Evolutionary conservation across 129 eudicot species (phyloP).

Genomic region (Flaveria robusta): DNA sequence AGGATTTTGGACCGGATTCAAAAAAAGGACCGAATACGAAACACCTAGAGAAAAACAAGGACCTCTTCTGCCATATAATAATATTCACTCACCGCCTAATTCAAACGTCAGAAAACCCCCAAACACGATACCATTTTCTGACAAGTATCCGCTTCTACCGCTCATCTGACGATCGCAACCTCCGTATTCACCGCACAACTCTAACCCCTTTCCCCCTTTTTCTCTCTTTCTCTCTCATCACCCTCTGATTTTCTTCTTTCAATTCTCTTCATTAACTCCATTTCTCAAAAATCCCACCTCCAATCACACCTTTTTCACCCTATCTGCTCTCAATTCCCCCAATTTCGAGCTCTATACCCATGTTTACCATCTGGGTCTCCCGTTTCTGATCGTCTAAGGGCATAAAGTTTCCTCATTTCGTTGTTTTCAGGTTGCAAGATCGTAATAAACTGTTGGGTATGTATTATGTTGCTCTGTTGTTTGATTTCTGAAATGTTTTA

Average conservation of each 20-base stretch:
- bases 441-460: not conserved
- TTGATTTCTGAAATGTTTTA: not conserved
- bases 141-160: constrained; percentile 41
- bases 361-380: constrained; percentile 22
- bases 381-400: constrained; percentile 3
- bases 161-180: constrained; percentile 27
- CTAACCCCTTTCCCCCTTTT: constrained; percentile 18
- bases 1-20: too few relatives aligned
- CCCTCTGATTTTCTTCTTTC: not conserved
- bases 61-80: not conserved
- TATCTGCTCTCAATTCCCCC: constrained; percentile 5
- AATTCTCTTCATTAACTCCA: not conserved
- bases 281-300: not conserved
- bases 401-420: not conserved
- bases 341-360: not conserved
- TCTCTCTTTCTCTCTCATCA: not conserved
- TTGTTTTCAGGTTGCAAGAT: not conserved
- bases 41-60: not conserved
- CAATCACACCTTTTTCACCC: not conserved
- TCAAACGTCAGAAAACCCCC: constrained; percentile 35
- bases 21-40: not conserved
- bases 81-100: constrained; percentile 29
- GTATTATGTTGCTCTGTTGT: not conserved
- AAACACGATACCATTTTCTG: constrained; percentile 12
- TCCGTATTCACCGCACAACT: constrained; percentile 39